phyloP scores from a whole-genome alignment of 306 rosid genomes.

The Pueraria montana region DNA sequence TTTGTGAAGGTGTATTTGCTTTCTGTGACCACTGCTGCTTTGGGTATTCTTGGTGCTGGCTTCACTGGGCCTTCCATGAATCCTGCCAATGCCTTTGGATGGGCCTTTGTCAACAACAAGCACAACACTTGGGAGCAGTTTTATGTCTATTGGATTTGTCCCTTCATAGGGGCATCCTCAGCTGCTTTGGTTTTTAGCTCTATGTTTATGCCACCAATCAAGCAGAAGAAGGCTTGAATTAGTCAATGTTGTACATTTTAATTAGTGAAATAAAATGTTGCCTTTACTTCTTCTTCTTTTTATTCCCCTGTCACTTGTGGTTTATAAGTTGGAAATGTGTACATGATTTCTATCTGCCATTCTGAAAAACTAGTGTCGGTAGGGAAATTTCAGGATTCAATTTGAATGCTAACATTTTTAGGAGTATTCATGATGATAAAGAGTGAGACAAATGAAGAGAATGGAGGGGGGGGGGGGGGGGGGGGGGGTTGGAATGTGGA shows the following conservation, averaged over 20 bases:
- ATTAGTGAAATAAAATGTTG: neutral
- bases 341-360: neutral
- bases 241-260: neutral
- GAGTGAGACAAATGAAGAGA: neutral
- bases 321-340: neutral
- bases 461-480: no score
- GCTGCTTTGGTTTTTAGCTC: constrained; percentile 58
- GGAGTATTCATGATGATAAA: neutral
- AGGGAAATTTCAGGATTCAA: neutral
- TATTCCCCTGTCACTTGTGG: neutral
- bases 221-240: constrained; percentile 74
- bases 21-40: constrained; percentile 53
- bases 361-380: neutral
- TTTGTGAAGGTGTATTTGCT: constrained; percentile 63
- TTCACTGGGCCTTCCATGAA: constrained; percentile 80
- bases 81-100: constrained; percentile 83
- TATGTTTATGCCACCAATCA: constrained; percentile 56
- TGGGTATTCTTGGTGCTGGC: constrained; percentile 58
- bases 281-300: neutral
- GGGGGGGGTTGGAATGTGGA: no score
- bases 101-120: constrained; percentile 66
- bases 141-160: constrained; percentile 72
- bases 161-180: constrained; percentile 60
- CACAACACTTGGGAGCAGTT: constrained; percentile 72
- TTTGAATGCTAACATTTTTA: neutral